These are phyloP conservation scores for Phalaenopsis equestris DNA, from an alignment of 106 monocot genomes.

Conservation along the genomic window DNA sequence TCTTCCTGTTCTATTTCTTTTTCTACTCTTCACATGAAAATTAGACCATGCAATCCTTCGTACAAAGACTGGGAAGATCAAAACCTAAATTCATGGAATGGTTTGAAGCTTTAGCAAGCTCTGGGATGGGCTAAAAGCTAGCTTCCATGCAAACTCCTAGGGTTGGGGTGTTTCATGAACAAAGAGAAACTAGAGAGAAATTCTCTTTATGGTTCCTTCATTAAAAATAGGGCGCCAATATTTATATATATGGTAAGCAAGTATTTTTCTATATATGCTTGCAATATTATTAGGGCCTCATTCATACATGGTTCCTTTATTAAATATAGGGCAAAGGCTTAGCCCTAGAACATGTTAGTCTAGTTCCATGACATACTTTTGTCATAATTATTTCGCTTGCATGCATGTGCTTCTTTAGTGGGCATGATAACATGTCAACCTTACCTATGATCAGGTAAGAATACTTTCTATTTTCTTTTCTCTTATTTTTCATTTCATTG, in stretches of 20 bases:
- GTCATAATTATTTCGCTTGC: background rate
- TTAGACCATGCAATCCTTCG: background rate
- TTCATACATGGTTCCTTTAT: background rate
- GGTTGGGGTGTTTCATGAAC: conserved; percentile 3
- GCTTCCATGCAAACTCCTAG: background rate
- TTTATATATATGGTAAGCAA: background rate
- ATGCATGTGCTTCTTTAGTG: background rate
- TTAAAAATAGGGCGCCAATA: too few species aligned
- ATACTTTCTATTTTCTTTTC: background rate
- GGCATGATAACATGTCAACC: background rate
- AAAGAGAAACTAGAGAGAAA: background rate
- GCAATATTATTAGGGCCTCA: background rate
- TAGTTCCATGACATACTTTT: background rate
- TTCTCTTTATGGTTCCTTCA: background rate
- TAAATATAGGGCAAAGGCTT: background rate
- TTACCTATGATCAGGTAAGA: background rate
- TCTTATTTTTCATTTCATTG: background rate
- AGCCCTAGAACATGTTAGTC: too few species aligned
- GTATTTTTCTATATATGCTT: background rate
- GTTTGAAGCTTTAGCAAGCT: background rate
- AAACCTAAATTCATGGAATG: background rate
- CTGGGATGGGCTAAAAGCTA: conserved; percentile 11
- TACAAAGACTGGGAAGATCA: background rate
- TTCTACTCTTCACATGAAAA: background rate
- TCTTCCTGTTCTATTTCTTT: background rate